Conservation (phyloP, 208 protist species). For the Trypanosoma platydactyli region DNA sequence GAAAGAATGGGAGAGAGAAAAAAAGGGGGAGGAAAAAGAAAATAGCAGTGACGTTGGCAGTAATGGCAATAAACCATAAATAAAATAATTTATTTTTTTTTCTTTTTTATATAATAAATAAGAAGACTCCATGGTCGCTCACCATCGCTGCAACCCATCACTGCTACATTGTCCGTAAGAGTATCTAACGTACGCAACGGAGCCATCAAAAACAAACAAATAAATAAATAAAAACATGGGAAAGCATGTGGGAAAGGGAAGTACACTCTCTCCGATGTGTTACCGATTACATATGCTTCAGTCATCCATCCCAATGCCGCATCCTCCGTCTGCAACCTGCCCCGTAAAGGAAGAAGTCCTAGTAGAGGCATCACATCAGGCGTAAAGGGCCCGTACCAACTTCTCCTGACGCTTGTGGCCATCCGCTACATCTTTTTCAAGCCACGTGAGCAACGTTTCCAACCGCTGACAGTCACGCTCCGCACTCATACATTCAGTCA, state of each 20-base stretch:
- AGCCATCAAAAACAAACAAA: background rate
- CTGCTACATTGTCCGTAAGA: too few species aligned
- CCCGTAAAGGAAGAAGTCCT: background rate
- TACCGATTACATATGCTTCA: too few species aligned
- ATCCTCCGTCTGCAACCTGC: background rate
- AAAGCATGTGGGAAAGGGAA: too few species aligned
- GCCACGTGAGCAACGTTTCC: slow-evolving; percentile 35
- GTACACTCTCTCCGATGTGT: too few species aligned
- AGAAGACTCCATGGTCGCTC: background rate
- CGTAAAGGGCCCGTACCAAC: slow-evolving; percentile 22
- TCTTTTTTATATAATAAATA: background rate
- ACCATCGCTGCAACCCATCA: too few species aligned
- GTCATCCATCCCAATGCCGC: too few species aligned
- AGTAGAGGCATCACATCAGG: slow-evolving; percentile 1
- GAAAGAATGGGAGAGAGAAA: background rate
- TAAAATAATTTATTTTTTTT: too few species aligned
- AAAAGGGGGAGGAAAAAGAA: slow-evolving; percentile 1
- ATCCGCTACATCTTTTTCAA: slow-evolving; percentile 32
- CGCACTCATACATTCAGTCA: slow-evolving; percentile 33
- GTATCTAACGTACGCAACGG: too few species aligned
- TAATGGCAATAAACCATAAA: background rate
- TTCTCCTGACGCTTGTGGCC: slow-evolving; percentile 19
- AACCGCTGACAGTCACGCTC: slow-evolving; percentile 54
- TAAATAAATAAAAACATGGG: background rate
- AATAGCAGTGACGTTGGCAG: background rate